Percentiles rank a stretch among this genome's conserved stretches.
phyloP scores from a whole-genome alignment of 352 stramenopile species.

The Phytophthora chlamydospora region DNA sequence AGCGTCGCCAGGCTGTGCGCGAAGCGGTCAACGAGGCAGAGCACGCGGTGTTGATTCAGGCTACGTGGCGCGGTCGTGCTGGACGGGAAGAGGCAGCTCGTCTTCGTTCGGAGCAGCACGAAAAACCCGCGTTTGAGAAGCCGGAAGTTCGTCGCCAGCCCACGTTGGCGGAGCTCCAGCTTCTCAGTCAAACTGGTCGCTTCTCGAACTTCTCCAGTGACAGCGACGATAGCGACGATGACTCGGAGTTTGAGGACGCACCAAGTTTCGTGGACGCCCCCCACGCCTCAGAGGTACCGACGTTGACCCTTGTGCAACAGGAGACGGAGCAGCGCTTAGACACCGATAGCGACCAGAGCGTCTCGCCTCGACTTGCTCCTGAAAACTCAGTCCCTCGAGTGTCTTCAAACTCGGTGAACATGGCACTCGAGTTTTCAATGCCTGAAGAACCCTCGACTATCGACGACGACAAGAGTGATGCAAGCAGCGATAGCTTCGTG shows the following conservation, averaged over 20 bases:
- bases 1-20: conserved; percentile 2
- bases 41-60: conserved; percentile 23
- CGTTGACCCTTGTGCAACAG: background rate
- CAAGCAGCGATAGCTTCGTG: conserved; percentile 37
- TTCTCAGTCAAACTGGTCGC: conserved; percentile 51
- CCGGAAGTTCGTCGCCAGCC: conserved; percentile 31
- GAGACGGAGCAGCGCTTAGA: background rate
- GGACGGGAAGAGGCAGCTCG: conserved; percentile 10
- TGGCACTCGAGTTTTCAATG: conserved; percentile 25
- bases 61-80: conserved; percentile 22
- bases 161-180: conserved; percentile 51
- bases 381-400: conserved; percentile 6
- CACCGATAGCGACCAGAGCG: conserved; percentile 5
- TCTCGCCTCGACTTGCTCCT: conserved; percentile 9
- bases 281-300: conserved; percentile 1
- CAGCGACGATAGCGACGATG: conserved; percentile 49
- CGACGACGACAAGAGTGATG: conserved; percentile 35
- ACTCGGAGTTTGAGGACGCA: conserved; percentile 39
- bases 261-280: conserved; percentile 24
- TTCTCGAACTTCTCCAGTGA: conserved; percentile 49
- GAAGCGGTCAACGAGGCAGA: conserved; percentile 17
- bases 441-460: conserved; percentile 18
- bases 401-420: conserved; percentile 13
- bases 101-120: conserved; percentile 4
- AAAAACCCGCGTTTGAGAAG: conserved; percentile 5